Conservation (phyloP, 768 basidiomycete genomes). For the Psilocybe cyanescens region DNA sequence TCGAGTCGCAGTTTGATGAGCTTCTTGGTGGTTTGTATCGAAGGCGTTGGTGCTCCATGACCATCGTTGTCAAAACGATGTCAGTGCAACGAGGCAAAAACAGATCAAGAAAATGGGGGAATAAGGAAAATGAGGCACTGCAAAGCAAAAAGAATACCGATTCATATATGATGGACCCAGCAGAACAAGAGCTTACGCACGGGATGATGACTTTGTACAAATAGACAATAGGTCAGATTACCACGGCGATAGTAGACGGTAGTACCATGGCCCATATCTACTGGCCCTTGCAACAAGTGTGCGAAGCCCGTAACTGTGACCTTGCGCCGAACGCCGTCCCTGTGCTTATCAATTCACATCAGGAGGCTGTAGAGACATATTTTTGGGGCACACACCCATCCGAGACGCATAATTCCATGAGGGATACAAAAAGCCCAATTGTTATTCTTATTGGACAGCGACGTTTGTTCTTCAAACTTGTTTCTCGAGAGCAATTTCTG, state of each 20-base stretch:
- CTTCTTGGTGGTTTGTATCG: conserved; percentile 8
- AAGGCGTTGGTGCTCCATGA: conserved; percentile 6
- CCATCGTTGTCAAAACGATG: conserved; percentile 9
- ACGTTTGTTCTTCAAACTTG: neutral
- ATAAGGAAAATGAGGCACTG: neutral
- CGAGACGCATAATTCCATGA: conserved; percentile 3
- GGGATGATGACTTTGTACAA: neutral
- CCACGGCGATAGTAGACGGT: neutral
- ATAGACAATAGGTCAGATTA: neutral
- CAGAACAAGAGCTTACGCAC: neutral
- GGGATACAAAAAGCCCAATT: conserved; percentile 3
- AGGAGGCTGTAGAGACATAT: neutral
- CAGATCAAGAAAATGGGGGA: conserved; percentile 1
- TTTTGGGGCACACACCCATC: neutral
- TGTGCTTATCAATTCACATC: conserved; percentile 1
- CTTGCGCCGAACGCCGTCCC: neutral
- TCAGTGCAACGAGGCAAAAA: conserved; percentile 5
- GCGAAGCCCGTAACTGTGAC: neutral
- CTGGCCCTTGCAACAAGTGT: conserved; percentile 2
- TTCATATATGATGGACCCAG: conserved; percentile 5
- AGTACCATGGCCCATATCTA: neutral
- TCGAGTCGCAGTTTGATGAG: conserved; percentile 8
- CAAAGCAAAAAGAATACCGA: neutral
- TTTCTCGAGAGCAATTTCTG: neutral
- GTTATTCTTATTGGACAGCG: neutral